phyloP scores from a whole-genome alignment of 495 filamentous ascomycete species.

The Penicillium dipodomyicola region DNA sequence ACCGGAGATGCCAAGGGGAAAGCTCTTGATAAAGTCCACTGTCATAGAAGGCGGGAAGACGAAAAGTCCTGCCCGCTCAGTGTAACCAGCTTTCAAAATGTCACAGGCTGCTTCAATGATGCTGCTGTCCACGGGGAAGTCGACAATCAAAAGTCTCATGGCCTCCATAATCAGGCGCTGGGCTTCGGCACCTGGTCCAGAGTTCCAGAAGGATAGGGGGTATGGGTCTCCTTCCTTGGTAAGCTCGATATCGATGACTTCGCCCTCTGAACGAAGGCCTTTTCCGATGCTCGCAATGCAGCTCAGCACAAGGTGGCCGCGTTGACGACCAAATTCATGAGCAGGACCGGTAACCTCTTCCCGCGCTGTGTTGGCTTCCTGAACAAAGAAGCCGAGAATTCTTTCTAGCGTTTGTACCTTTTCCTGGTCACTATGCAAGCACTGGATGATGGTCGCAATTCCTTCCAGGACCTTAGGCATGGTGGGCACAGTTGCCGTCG shows the following conservation, averaged over 20 bases:
- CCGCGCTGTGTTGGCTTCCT: slow-evolving; percentile 36
- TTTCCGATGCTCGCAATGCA: slow-evolving; percentile 76
- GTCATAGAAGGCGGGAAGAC: slow-evolving; percentile 68
- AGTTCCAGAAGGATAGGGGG: slow-evolving; percentile 57
- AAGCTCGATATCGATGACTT: slow-evolving; percentile 62
- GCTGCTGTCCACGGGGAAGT: slow-evolving; percentile 60
- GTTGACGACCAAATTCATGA: slow-evolving; percentile 46
- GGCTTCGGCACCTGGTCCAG: slow-evolving; percentile 49
- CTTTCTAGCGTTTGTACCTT: slow-evolving; percentile 60
- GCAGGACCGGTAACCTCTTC: slow-evolving; percentile 36
- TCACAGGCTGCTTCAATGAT: slow-evolving; percentile 74
- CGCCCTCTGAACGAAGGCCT: slow-evolving; percentile 71
- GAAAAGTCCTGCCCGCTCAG: slow-evolving; percentile 74
- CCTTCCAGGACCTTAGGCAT: slow-evolving; percentile 81
- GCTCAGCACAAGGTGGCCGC: slow-evolving; percentile 64
- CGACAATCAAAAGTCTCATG: slow-evolving; percentile 47
- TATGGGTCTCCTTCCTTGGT: slow-evolving; percentile 37
- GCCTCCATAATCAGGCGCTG: slow-evolving; percentile 59
- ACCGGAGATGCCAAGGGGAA: slow-evolving; percentile 61
- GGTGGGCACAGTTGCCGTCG: slow-evolving; percentile 61
- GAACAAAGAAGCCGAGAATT: slow-evolving; percentile 61
- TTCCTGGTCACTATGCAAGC: slow-evolving; percentile 59
- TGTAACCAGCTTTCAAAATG: slow-evolving; percentile 74
- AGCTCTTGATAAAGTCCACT: slow-evolving; percentile 66
- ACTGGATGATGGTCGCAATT: slow-evolving; percentile 82